phyloP scores from a whole-genome alignment of 768 basidiomycete species.

The Auriscalpium microsporum region DNA sequence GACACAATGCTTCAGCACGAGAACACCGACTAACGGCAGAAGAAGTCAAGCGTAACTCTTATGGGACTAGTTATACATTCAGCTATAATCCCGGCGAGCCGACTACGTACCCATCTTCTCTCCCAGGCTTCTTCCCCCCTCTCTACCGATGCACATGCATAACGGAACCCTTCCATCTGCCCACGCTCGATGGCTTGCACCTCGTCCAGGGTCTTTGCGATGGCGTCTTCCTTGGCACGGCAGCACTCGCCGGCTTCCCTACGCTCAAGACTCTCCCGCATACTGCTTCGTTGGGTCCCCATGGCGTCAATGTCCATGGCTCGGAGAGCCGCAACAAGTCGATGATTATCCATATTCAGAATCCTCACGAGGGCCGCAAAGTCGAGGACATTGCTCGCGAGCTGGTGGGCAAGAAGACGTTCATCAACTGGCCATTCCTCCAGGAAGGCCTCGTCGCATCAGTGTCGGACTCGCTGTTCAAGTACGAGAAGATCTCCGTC shows the following conservation, averaged over 20 bases:
- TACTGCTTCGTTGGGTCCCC: conserved; percentile 65
- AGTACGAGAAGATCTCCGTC: conserved; percentile 65
- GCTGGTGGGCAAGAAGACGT: conserved; percentile 71
- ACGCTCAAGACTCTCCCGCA: conserved; percentile 86
- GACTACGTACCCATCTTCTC: conserved; percentile 77
- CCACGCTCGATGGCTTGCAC: conserved; percentile 78
- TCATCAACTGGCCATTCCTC: conserved; percentile 89
- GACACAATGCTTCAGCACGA: conserved; percentile 40
- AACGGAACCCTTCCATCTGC: conserved; percentile 81
- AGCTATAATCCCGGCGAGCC: conserved; percentile 54
- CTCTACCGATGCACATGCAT: conserved; percentile 70
- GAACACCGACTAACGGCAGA: conserved; percentile 70
- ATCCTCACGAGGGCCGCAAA: conserved; percentile 59
- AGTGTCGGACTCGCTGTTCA: conserved; percentile 81
- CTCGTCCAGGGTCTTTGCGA: conserved; percentile 81
- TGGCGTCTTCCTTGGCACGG: conserved; percentile 77
- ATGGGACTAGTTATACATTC: conserved; percentile 78
- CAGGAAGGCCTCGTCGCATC: conserved; percentile 85
- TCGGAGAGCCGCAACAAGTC: conserved; percentile 87
- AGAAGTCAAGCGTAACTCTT: conserved; percentile 67
- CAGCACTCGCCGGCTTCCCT: conserved; percentile 92
- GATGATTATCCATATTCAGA: conserved; percentile 81
- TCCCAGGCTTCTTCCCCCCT: conserved; percentile 92
- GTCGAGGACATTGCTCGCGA: conserved; percentile 64
- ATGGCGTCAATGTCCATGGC: conserved; percentile 91